Evolutionary conservation across 768 basidiomycete genomes (phyloP).

Genomic region (Postia placenta): DNA sequence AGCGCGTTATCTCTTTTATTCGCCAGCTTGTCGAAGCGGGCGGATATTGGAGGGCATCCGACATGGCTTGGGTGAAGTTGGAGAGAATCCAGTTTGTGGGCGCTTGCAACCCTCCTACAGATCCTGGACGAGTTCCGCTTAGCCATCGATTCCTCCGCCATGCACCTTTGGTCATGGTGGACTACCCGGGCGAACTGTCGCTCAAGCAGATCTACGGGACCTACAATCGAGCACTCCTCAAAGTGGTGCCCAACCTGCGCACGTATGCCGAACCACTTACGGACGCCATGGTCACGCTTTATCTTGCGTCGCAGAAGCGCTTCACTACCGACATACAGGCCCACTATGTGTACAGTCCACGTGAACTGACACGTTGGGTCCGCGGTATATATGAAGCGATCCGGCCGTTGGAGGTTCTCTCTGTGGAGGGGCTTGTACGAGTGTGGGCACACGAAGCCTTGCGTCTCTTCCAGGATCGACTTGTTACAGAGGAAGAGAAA

Average conservation of each 20-base stretch:
- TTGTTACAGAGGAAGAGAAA: constrained; percentile 90
- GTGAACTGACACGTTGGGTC: constrained; percentile 97
- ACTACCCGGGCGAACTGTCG: constrained; percentile 96
- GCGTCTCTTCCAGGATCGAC: constrained; percentile 94
- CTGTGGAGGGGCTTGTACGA: constrained; percentile 91
- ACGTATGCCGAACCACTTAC: constrained; percentile 93
- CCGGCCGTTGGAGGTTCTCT: constrained; percentile 85
- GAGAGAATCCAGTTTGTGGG: constrained; percentile 99
- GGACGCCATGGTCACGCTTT: constrained; percentile 95
- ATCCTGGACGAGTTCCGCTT: constrained; percentile 98
- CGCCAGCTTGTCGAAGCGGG: constrained; percentile 93
- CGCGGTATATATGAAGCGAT: constrained; percentile 97
- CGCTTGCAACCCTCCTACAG: constrained; percentile 98
- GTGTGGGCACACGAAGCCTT: constrained; percentile 98
- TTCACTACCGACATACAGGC: constrained; percentile 98
- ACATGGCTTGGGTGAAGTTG: constrained; percentile 95
- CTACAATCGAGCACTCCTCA: constrained; percentile 92
- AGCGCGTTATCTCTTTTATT: constrained; percentile 96
- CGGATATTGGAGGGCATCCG: constrained; percentile 90
- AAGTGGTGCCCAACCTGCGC: constrained; percentile 89
- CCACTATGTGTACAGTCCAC: constrained; percentile 98
- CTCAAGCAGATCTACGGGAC: constrained; percentile 98
- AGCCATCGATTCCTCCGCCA: constrained; percentile 97
- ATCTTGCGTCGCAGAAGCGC: constrained; percentile 85
- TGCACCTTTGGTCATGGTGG: constrained; percentile 97